Evolutionary conservation across 225 moss, liverwort and hornwort species (phyloP).

Genomic region (Polytrichum formosum): DNA sequence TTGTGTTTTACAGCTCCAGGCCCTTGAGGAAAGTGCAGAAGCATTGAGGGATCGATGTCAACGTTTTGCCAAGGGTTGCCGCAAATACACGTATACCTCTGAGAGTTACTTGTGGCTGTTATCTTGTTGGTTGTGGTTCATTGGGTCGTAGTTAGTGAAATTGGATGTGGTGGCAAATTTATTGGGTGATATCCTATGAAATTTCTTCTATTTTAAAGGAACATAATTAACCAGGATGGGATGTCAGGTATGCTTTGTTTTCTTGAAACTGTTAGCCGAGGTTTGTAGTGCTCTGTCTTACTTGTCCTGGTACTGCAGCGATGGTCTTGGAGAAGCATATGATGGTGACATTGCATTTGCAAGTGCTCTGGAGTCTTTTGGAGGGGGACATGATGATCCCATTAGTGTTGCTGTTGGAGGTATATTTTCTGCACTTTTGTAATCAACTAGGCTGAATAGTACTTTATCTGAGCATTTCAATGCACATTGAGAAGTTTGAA

Average conservation of each 20-base stretch:
- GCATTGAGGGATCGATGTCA: conserved; percentile 93
- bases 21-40: conserved; percentile 91
- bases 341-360: conserved; percentile 95
- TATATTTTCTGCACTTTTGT: conserved; percentile 29
- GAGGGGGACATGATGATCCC: conserved; percentile 94
- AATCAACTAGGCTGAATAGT: conserved; percentile 6
- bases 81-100: conserved; percentile 68
- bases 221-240: no score
- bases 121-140: neutral
- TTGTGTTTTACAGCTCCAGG: conserved; percentile 58
- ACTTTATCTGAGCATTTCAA: neutral
- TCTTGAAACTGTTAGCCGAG: no score
- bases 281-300: no score
- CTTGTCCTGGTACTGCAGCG: conserved; percentile 30
- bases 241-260: no score
- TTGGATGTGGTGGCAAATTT: no score
- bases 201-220: no score
- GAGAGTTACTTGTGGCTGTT: neutral
- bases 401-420: conserved; percentile 93
- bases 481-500: neutral
- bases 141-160: no score
- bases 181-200: no score
- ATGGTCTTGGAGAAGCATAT: conserved; percentile 90
- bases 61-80: conserved; percentile 90
- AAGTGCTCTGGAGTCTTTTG: conserved; percentile 82